A percentile compares a stretch with the other conserved stretches of the same genome.
Evolutionary conservation across 805 yeast species (phyloP).

Genomic region (Wickerhamomyces silvicola): DNA sequence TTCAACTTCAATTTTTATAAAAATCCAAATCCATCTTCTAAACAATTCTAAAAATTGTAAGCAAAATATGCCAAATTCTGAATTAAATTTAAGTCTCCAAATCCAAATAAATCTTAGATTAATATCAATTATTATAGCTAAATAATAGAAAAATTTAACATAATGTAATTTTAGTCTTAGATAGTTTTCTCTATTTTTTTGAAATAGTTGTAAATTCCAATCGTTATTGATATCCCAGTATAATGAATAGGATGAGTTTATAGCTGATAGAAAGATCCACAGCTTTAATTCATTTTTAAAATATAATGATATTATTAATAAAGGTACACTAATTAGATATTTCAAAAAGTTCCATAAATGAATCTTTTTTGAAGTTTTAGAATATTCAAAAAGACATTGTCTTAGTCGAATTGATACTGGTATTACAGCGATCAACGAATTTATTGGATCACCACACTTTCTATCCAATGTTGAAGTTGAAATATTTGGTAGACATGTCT

Average conservation of each 20-base stretch:
- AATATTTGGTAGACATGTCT: conserved; percentile 27
- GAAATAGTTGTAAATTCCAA: conserved; percentile 70
- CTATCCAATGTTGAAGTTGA: conserved; percentile 24
- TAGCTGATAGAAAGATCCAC: conserved; percentile 35
- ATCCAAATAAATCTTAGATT: conserved; percentile 74
- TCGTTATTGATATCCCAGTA: conserved; percentile 88
- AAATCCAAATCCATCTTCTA: conserved; percentile 88
- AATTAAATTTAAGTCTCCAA: conserved; percentile 35
- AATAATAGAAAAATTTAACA: conserved; percentile 37
- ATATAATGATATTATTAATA: conserved; percentile 32
- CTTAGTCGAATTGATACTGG: conserved; percentile 75
- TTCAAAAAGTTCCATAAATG: conserved; percentile 72
- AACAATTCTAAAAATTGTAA: conserved; percentile 70
- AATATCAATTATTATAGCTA: conserved; percentile 56
- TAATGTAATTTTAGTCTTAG: conserved; percentile 19
- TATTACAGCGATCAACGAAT: conserved; percentile 32
- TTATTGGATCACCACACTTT: conserved; percentile 28
- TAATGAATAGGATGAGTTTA: conserved; percentile 74
- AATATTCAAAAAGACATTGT: conserved; percentile 76
- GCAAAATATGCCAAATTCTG: conserved; percentile 57
- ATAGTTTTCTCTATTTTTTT: conserved; percentile 20
- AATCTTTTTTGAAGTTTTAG: conserved; percentile 36
- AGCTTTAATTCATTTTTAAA: conserved; percentile 13
- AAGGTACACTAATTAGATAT: conserved; percentile 61
- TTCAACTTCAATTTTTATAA: conserved; percentile 79